phyloP scores from a whole-genome alignment of 108 stramenopile genomes.

The Pinguiococcus pyrenoidosus region DNA sequence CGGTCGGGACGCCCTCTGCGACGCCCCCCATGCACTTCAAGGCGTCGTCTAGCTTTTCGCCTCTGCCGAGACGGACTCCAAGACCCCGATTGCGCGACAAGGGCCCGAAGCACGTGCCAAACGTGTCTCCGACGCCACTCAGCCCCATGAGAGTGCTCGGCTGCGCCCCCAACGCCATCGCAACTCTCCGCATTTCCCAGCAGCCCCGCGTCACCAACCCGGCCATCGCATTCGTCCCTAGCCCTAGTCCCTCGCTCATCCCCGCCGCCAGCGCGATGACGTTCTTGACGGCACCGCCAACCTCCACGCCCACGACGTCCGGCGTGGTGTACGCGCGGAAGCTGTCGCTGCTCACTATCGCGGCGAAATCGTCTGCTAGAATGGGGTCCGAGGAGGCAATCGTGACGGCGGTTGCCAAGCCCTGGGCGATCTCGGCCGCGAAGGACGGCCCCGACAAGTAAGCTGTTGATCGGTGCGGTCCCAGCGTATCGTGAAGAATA shows the following conservation, averaged over 20 bases:
- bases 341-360: conserved; percentile 55
- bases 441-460: conserved; percentile 87
- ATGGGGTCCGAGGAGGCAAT: conserved; percentile 67
- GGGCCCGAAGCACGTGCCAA: conserved; percentile 93
- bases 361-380: conserved; percentile 70
- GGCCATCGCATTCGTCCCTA: conserved; percentile 91
- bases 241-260: conserved; percentile 85
- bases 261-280: conserved; percentile 92
- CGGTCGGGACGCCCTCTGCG: conserved; percentile 85
- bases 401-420: conserved; percentile 81
- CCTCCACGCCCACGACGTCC: conserved; percentile 85
- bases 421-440: conserved; percentile 81
- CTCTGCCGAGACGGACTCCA: conserved; percentile 78
- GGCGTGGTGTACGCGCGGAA: conserved; percentile 72
- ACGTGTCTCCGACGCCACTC: conserved; percentile 91
- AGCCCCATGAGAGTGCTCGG: conserved; percentile 74
- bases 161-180: conserved; percentile 56
- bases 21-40: conserved; percentile 60
- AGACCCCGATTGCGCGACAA: conserved; percentile 80
- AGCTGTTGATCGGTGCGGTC: conserved; percentile 67
- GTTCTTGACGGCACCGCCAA: conserved; percentile 93
- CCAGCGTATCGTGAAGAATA: conserved; percentile 64
- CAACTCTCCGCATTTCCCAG: conserved; percentile 83
- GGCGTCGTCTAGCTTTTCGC: conserved; percentile 80
- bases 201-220: conserved; percentile 86